Base-by-base conservation (phyloP, 2,329 filamentous ascomycete genomes). In the Hypoxylon sp. region DNA sequence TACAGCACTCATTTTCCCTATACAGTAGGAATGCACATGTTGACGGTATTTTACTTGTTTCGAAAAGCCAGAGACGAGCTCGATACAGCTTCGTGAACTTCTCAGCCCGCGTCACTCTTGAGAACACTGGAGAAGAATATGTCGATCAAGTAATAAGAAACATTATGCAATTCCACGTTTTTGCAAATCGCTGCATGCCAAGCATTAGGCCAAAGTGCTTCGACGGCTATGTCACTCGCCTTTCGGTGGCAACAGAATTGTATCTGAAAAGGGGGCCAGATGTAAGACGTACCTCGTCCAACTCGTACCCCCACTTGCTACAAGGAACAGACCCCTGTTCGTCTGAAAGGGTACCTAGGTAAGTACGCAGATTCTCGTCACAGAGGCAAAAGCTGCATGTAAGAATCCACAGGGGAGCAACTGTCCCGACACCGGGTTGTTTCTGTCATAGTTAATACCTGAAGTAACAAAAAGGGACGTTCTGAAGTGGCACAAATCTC, bases 191-290 rank as follows among this genome's bases (percentile, higher is more conserved):
- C 53, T 60, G 46, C 56, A 59, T 50, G 43, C 32, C 41, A 51
- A 56, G 25, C 19, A 46, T 13, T 14, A 46, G 28, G 25, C 19
- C 21, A 49, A 43, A n/a, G 23, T 56, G 21, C 55, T 56, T 51
- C 58, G 43, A 50, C 34, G 62, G 36, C 41, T n/a, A 53, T 48
- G 45, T 50, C 60, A 60, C 63, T 67, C 49, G 57, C 43, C 30
- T 21, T 46, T 51, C 52, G 23, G 46, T 53, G 51, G 53, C 58
- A 65, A 59, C 58, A 49, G 55, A 32, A 66, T 43, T 48, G 23
- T 34, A 51, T 64, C 55, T 66, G 46, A 67, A 69, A 63, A 64
- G 60, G 63, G 67, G 67, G 32, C 32, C 30, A 51, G 30, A 28
- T 25, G 19, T 53, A 50, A 58, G 38, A 62, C 25, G 36, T 60